Base-by-base conservation (phyloP, 1,139 yeast species). In the Geotrichum siamense region DNA sequence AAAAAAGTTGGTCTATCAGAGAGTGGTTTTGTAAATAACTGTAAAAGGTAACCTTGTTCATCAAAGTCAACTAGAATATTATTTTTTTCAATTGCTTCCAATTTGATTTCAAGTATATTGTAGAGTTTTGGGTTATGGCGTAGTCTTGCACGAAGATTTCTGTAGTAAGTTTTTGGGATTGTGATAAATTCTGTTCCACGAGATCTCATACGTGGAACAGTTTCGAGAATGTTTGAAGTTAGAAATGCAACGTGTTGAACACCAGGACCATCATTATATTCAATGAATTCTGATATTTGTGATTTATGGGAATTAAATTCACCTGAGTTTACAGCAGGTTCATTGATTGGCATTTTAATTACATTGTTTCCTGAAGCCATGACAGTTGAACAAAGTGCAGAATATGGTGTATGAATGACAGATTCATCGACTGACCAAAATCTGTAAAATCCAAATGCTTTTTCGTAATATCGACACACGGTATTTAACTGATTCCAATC, bases 361-460 rank as follows among this genome's bases (percentile, higher is more conserved):
- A 58, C 62, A 4, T 82, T 84, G 54, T 79, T 77, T 12, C 72
- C 67, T 4, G 83, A 76, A 0, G 89, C 75, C 89, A 84, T 80
- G 12, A 84, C 94, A 20, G 79, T 74, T 3, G 93, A 81, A 48
- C 76, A 71, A 45, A 84, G 70, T 0, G 91, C 83, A 1, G 89
- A 75, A 52, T 67, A 76, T 42, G 74, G 76, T 0, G 94, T 83
- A 39, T 71, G 69, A n/a, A 84, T 73, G 52, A 80, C 84, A 35
- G 66, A 68, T 54, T 84, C 93, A 61, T 83, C 94, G 16, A 82
- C 93, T 0, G 91, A 79, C 94, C 94, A 82, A 59, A 76, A 84
- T 53, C 78, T 70, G 55, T 79, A 87, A 61, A 84, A 82, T 0
- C 89, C 89, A 55, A 84, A 75, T 4, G 75, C 74, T 15, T 64